Evolutionary conservation across 257 asterid genomes (phyloP), one percentile per base, ranked within the genome.

Genomic region (Oldenlandia corymbosa): DNA sequence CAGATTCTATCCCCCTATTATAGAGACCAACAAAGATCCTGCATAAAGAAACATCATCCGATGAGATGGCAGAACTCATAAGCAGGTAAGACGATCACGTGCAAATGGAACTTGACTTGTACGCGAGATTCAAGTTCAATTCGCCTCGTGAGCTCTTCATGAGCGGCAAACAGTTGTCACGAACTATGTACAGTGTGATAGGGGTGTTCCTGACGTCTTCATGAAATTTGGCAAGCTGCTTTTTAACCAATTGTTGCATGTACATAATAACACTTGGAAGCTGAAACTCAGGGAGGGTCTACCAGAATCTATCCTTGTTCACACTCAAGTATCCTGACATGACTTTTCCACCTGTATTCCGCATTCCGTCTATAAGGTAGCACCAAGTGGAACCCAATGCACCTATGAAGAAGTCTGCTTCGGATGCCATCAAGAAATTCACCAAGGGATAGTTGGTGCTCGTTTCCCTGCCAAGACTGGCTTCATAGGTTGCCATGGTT

Each of bases 311-410:
- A 46, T 93, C 97, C 85, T 87, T 87, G 85, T 90, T 90, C 57
- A 93, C 99, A 50, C 95, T 93, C 75, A 93, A 77, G 77, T 90
- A 93, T 67, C 97, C 99, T 0, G 97, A 78, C 97, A 83, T 89
- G 65, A 90, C 96, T 74, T 87, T 85, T 20, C 99, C 95, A 36
- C 95, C 95, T 0, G 97, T 90, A 57, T 85, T 93, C 74, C 99
- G 78, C 97, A 89, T 90, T 41, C 96, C 97, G 37, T 93, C 99
- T 13, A 93, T 90, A 28, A 93, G 88, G 58, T 72, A 93, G 84
- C 94, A 87, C 95, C 96, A 90, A 0, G 96, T 93, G 0, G 99
- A 93, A 10, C 97, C 99, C 61, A 93, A 71, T 20, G 97, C 96
- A 57, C 96, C 97, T 0, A 85, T 58, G 90, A 90, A 93, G 77